phyloP scores from a whole-genome alignment of 148 eudicot species.

The Polygonum aviculare region DNA sequence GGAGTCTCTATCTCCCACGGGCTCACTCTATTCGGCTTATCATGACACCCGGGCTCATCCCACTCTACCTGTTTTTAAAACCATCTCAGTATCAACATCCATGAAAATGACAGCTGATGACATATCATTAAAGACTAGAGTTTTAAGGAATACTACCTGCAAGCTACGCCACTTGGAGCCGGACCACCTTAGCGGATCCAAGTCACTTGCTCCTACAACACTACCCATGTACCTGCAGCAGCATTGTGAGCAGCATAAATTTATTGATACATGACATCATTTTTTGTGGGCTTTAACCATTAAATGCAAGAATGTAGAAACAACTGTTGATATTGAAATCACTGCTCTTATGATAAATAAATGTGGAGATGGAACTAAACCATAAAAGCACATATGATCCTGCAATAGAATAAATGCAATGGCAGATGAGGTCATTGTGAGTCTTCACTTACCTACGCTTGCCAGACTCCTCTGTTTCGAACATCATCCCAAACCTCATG shows the following conservation, averaged over 20 bases:
- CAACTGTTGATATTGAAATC: not conserved
- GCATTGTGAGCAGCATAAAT: not conserved
- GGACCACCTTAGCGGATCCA: slow-evolving; percentile 90
- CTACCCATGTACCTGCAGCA: slow-evolving; percentile 83
- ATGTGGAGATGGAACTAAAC: not conserved
- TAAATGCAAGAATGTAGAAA: not conserved
- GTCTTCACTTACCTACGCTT: slow-evolving; percentile 58
- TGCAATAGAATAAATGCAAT: not conserved
- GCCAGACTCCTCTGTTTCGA: slow-evolving; percentile 92
- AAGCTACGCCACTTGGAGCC: slow-evolving; percentile 87
- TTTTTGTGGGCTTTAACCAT: not conserved
- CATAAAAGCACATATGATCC: not conserved
- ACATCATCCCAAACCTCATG: slow-evolving; percentile 99
- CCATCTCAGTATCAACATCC: not conserved
- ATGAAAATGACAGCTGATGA: not conserved
- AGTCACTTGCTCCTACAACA: slow-evolving; percentile 59
- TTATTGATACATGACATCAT: slow-evolving; percentile 4
- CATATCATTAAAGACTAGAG: not conserved
- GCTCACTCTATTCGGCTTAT: slow-evolving; percentile 72
- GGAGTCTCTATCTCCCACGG: slow-evolving; percentile 94
- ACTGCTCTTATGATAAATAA: not conserved
- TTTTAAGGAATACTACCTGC: slow-evolving; percentile 40
- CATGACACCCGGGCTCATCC: slow-evolving; percentile 89
- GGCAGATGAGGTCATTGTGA: slow-evolving; percentile 4
- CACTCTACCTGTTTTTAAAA: slow-evolving; percentile 57